Conservation (phyloP, 108 stramenopile species). For the Nitzschia sp. region DNA sequence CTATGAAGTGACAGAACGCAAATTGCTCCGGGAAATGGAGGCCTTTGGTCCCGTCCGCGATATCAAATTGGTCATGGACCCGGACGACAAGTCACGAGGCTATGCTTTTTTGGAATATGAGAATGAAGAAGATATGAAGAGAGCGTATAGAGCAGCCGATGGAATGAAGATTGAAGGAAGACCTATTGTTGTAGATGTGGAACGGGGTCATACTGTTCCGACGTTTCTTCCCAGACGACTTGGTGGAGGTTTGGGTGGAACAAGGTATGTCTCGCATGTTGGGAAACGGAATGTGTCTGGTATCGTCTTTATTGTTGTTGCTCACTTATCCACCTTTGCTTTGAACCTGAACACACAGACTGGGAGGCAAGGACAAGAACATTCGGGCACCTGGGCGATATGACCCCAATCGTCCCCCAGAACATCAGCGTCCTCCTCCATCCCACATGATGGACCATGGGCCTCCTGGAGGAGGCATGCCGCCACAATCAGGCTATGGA, state of each 20-base stretch:
- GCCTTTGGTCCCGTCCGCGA: conserved; percentile 87
- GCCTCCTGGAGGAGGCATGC: conserved; percentile 36
- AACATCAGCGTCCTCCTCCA: conserved; percentile 14
- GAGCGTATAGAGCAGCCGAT: conserved; percentile 87
- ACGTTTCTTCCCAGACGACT: conserved; percentile 88
- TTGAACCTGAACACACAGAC: conserved; percentile 18
- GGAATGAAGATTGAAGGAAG: conserved; percentile 91
- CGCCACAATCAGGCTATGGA: conserved; percentile 32
- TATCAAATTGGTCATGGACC: conserved; percentile 74
- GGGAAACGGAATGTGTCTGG: neutral
- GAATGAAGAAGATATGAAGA: conserved; percentile 84
- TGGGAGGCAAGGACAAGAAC: conserved; percentile 73
- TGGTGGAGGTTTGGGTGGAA: conserved; percentile 90
- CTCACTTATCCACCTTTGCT: too few species aligned
- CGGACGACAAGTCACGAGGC: conserved; percentile 64
- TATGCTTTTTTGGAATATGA: conserved; percentile 97
- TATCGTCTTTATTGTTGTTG: neutral
- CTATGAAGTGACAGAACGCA: conserved; percentile 95
- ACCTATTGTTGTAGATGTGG: conserved; percentile 91
- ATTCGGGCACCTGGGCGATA: conserved; percentile 61
- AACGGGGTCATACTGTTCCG: conserved; percentile 95
- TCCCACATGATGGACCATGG: conserved; percentile 28
- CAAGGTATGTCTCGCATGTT: conserved; percentile 36
- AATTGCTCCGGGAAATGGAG: conserved; percentile 91
- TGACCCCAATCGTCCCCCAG: conserved; percentile 54